A percentile compares a stretch with the other conserved stretches of the same genome.
These are phyloP conservation scores for Calonectria honghensis DNA, from an alignment of 2,329 filamentous ascomycete species.

Conservation along the genomic window DNA sequence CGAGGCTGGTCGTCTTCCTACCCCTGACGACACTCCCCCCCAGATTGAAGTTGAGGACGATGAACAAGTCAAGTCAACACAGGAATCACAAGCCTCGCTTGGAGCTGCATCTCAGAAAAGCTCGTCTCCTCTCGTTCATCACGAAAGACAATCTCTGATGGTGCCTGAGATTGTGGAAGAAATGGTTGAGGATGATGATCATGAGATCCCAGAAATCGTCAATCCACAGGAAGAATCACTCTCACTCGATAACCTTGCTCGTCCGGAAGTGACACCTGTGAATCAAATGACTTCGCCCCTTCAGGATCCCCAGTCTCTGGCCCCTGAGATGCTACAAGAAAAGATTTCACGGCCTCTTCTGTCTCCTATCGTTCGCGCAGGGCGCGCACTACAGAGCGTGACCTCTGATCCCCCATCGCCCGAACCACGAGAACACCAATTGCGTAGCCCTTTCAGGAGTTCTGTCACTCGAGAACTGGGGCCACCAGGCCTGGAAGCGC, in stretches of 20 bases:
- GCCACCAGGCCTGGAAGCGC: conserved; percentile 54
- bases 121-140: conserved; percentile 15
- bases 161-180: conserved; percentile 44
- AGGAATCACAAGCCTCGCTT: conserved; percentile 38
- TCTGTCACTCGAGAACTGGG: conserved; percentile 61
- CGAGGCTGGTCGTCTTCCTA: conserved; percentile 68
- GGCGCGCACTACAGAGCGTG: conserved; percentile 73
- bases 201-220: conserved; percentile 38
- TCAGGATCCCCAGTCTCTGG: conserved; percentile 58
- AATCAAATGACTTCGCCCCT: conserved; percentile 63
- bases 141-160: conserved; percentile 6
- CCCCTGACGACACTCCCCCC: conserved; percentile 71
- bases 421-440: conserved; percentile 68
- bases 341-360: conserved; percentile 66
- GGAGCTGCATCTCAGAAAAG: conserved; percentile 35
- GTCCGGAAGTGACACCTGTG: conserved; percentile 59
- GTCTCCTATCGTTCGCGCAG: conserved; percentile 76
- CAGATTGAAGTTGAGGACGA: conserved; percentile 55
- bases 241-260: conserved; percentile 39
- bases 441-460: conserved; percentile 74
- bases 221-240: conserved; percentile 41
- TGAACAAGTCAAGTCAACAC: conserved; percentile 48
- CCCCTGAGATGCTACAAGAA: conserved; percentile 55
- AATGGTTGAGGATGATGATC: conserved; percentile 37
- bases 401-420: conserved; percentile 76